Evolutionary conservation across 495 filamentous ascomycete species (phyloP).

Genomic region (Aspergillus conjunctus): DNA sequence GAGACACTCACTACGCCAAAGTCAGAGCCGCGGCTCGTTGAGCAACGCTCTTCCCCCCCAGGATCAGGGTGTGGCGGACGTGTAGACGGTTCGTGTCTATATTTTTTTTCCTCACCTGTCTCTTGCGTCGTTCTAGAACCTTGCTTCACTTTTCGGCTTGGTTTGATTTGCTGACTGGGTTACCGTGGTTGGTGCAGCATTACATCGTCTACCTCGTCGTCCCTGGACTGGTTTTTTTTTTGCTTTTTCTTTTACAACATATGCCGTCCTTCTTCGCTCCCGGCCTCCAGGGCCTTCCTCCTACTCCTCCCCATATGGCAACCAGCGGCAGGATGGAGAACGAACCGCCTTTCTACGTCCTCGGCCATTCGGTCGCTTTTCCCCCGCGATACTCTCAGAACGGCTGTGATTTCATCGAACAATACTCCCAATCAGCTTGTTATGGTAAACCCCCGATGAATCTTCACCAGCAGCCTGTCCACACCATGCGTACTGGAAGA

Average conservation of each 20-base stretch:
- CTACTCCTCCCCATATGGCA: slow-evolving; percentile 49
- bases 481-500: slow-evolving; percentile 36
- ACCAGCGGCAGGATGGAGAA: slow-evolving; percentile 43
- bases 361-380: slow-evolving; percentile 43
- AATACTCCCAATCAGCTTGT: slow-evolving; percentile 49
- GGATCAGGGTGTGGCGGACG: slow-evolving; percentile 48
- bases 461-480: slow-evolving; percentile 35
- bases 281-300: slow-evolving; percentile 48
- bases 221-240: slow-evolving; percentile 41
- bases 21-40: slow-evolving; percentile 47
- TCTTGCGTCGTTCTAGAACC: slow-evolving; percentile 15
- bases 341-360: slow-evolving; percentile 45
- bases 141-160: slow-evolving; percentile 9
- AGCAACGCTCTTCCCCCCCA: slow-evolving; percentile 46
- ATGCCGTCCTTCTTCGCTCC: slow-evolving; percentile 53
- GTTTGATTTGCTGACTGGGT: slow-evolving; percentile 21
- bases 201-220: slow-evolving; percentile 41
- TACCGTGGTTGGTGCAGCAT: slow-evolving; percentile 19
- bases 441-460: slow-evolving; percentile 49
- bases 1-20: slow-evolving; percentile 36
- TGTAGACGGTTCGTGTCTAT: slow-evolving; percentile 51
- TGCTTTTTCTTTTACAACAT: slow-evolving; percentile 19
- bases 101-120: slow-evolving; percentile 14
- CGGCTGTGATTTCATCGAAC: slow-evolving; percentile 53
- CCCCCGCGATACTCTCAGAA: slow-evolving; percentile 50